phyloP scores from a whole-genome alignment of 2,329 filamentous ascomycete genomes.

The Chrysoporthe deuterocubensis region DNA sequence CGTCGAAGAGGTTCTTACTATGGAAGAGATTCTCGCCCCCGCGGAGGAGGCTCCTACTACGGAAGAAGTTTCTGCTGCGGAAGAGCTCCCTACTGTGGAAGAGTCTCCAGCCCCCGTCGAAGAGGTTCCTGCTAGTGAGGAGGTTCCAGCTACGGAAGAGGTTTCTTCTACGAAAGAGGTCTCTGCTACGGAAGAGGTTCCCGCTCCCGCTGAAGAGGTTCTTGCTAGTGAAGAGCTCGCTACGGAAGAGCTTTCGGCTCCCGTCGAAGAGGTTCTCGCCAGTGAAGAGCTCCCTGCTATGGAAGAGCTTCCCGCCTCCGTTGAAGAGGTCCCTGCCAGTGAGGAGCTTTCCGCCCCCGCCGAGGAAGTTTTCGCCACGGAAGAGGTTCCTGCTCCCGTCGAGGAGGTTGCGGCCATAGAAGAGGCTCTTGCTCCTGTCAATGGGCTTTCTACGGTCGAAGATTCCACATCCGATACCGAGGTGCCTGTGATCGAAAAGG shows the following conservation, averaged over 20 bases:
- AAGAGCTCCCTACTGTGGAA: neutral
- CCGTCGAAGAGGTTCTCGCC: neutral
- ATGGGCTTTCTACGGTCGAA: neutral
- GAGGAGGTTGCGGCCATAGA: neutral
- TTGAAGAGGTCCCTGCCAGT: neutral
- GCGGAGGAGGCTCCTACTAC: neutral
- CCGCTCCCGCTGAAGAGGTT: neutral
- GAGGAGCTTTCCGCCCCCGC: neutral
- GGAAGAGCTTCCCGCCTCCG: neutral
- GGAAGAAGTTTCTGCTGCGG: neutral
- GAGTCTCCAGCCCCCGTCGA: neutral
- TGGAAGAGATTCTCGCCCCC: too few species aligned
- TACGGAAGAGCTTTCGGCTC: neutral
- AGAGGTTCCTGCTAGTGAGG: neutral
- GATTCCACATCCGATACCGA: neutral
- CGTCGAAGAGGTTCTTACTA: neutral
- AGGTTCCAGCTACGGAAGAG: too few species aligned
- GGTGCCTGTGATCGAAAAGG: neutral
- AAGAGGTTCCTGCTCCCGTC: neutral
- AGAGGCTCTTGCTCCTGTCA: neutral
- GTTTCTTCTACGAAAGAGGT: neutral
- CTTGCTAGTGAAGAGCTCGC: neutral
- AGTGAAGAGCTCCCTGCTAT: neutral
- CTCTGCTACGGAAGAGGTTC: neutral
- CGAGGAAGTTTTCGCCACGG: neutral